Conservation (phyloP, 2,329 filamentous ascomycete genomes). For the Epichloe sylvatica region DNA sequence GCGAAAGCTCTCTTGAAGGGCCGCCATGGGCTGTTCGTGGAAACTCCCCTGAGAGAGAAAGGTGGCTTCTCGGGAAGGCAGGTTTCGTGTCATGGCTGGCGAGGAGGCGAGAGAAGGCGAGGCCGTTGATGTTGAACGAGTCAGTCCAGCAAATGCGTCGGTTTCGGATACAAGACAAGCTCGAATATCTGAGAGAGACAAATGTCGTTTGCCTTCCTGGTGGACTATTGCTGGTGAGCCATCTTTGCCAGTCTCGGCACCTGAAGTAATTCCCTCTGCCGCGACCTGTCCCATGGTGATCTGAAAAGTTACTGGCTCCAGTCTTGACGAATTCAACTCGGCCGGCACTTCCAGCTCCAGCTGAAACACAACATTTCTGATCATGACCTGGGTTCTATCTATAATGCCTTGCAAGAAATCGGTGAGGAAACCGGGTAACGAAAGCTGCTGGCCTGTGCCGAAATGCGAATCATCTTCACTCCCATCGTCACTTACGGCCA, state of each 20-base stretch:
- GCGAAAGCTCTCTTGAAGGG: slow-evolving; percentile 14
- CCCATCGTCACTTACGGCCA: slow-evolving; percentile 45
- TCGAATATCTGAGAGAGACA: slow-evolving; percentile 48
- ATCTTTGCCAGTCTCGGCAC: slow-evolving; percentile 12
- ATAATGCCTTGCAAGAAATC: slow-evolving; percentile 61
- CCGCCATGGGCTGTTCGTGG: slow-evolving; percentile 13
- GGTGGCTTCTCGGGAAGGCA: slow-evolving; percentile 20
- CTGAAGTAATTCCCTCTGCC: slow-evolving; percentile 50
- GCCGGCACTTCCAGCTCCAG: slow-evolving; percentile 46
- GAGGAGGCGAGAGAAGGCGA: slow-evolving; percentile 33
- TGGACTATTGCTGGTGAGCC: slow-evolving; percentile 24
- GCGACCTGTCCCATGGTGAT: slow-evolving; percentile 50
- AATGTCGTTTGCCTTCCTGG: slow-evolving; percentile 51
- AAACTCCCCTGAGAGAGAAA: slow-evolving; percentile 16
- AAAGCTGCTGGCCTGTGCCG: slow-evolving; percentile 58
- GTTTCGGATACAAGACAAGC: slow-evolving; percentile 55
- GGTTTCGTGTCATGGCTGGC: slow-evolving; percentile 30
- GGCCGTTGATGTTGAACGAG: slow-evolving; percentile 39
- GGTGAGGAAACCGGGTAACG: slow-evolving; percentile 55
- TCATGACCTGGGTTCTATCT: slow-evolving; percentile 53
- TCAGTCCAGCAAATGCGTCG: slow-evolving; percentile 47
- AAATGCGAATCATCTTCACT: slow-evolving; percentile 45
- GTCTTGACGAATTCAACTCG: slow-evolving; percentile 30
- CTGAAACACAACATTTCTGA: slow-evolving; percentile 51
- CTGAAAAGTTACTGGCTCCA: slow-evolving; percentile 48